Percentiles rank a stretch among this genome's conserved stretches.
These are phyloP conservation scores for Boechera stricta DNA, from an alignment of 345 rosid species.

Conservation along the genomic window DNA sequence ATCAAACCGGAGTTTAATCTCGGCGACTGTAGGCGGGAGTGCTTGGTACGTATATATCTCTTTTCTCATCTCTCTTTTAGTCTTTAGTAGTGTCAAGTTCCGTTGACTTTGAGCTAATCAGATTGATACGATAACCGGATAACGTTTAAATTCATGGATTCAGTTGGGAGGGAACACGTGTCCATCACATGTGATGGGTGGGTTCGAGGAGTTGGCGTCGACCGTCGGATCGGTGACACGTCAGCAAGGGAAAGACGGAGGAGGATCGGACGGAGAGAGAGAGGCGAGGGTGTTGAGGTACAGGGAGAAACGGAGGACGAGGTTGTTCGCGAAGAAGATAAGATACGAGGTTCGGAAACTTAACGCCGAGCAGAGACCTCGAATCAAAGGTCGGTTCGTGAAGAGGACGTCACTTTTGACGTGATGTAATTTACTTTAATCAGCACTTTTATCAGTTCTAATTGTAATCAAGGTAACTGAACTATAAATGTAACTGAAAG, in stretches of 20 bases:
- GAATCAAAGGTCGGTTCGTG: slow-evolving; percentile 75
- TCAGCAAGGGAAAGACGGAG: slow-evolving; percentile 11
- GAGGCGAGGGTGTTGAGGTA: slow-evolving; percentile 67
- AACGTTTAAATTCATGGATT: neutral
- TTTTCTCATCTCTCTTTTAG: neutral
- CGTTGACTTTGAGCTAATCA: neutral
- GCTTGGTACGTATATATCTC: slow-evolving; percentile 43
- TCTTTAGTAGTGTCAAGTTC: neutral
- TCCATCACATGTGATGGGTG: neutral
- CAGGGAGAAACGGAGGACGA: slow-evolving; percentile 63
- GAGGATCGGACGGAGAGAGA: slow-evolving; percentile 50
- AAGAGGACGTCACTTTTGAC: slow-evolving; percentile 52
- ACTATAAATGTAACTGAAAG: neutral
- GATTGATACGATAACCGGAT: neutral
- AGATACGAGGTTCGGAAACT: slow-evolving; percentile 74
- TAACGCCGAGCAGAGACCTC: slow-evolving; percentile 74
- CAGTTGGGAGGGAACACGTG: slow-evolving; percentile 28
- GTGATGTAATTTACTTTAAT: neutral
- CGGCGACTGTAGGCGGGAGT: slow-evolving; percentile 46
- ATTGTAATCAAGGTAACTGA: neutral
- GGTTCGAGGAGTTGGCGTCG: neutral
- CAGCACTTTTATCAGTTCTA: neutral
- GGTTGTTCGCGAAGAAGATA: slow-evolving; percentile 74
- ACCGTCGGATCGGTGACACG: slow-evolving; percentile 6
- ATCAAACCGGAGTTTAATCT: slow-evolving; percentile 49